A percentile compares a stretch with the other conserved stretches of the same genome.
Evolutionary conservation across 2,329 filamentous ascomycete genomes (phyloP).

Genomic region (Chaetomium olivaceum): DNA sequence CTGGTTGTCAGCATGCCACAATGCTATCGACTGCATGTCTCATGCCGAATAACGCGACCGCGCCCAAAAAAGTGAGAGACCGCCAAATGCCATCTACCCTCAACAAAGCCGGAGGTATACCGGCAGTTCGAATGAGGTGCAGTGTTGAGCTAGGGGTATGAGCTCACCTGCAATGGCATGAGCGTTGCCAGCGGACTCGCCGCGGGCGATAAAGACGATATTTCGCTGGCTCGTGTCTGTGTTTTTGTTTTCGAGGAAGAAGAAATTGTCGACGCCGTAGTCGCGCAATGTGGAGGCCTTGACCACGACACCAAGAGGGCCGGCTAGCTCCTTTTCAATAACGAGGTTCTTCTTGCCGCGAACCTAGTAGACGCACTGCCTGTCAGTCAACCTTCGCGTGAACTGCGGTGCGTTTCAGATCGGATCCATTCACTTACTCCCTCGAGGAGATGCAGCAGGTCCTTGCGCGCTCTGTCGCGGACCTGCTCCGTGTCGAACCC

Average conservation of each 20-base stretch:
- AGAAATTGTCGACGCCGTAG: constrained; percentile 97
- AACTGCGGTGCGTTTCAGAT: neutral
- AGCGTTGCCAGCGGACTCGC: constrained; percentile 82
- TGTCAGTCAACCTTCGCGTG: constrained; percentile 27
- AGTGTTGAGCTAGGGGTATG: neutral
- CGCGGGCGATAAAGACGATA: constrained; percentile 88
- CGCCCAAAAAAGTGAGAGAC: constrained; percentile 29
- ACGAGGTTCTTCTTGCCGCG: constrained; percentile 98
- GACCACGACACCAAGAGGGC: constrained; percentile 85
- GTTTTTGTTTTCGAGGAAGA: constrained; percentile 94
- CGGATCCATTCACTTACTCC: constrained; percentile 66
- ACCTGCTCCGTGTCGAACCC: constrained; percentile 75
- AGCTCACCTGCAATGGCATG: constrained; percentile 82
- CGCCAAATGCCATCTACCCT: constrained; percentile 34
- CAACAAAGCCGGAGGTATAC: neutral
- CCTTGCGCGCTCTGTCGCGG: constrained; percentile 79
- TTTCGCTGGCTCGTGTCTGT: constrained; percentile 93
- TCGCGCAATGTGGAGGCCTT: constrained; percentile 95
- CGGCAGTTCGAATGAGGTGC: neutral
- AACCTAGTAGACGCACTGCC: constrained; percentile 58
- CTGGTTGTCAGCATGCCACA: constrained; percentile 58
- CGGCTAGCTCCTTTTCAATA: constrained; percentile 85
- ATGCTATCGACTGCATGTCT: constrained; percentile 48
- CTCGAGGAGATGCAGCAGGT: constrained; percentile 88
- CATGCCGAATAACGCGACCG: constrained; percentile 24